These are phyloP conservation scores for Anisogramma anomala DNA, from an alignment of 2,329 filamentous ascomycete genomes.

Conservation along the genomic window DNA sequence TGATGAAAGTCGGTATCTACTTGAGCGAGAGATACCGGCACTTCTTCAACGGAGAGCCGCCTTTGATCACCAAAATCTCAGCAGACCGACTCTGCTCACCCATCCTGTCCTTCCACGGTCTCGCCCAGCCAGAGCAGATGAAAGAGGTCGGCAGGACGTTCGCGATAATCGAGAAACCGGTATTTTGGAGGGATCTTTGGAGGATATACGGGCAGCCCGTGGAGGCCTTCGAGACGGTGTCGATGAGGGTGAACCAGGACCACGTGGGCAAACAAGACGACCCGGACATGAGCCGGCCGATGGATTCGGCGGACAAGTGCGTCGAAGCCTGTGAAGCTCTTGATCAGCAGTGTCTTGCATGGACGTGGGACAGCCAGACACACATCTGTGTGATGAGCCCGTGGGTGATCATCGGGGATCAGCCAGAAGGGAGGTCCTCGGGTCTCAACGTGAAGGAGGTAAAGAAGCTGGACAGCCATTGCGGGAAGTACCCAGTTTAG, in stretches of 20 bases:
- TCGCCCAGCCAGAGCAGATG: slow-evolving; percentile 36
- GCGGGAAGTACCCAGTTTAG: slow-evolving; percentile 4
- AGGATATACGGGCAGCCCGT: slow-evolving; percentile 34
- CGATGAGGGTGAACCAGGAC: slow-evolving; percentile 31
- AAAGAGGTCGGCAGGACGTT: slow-evolving; percentile 31
- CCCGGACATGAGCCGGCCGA: slow-evolving; percentile 26
- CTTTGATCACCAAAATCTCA: slow-evolving; percentile 36
- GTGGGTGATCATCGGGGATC: slow-evolving; percentile 37
- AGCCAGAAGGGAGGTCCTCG: slow-evolving; percentile 24
- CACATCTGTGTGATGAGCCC: slow-evolving; percentile 34
- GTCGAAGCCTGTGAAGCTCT: slow-evolving; percentile 29
- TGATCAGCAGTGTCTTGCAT: slow-evolving; percentile 35
- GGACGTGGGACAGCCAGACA: slow-evolving; percentile 34
- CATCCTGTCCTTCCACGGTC: slow-evolving; percentile 42
- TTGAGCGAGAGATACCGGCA: slow-evolving; percentile 42
- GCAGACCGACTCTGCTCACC: slow-evolving; percentile 41
- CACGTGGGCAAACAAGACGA: slow-evolving; percentile 40
- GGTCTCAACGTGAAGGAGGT: slow-evolving; percentile 25
- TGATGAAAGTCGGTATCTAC: slow-evolving; percentile 43
- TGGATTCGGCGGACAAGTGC: slow-evolving; percentile 31
- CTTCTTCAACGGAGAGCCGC: slow-evolving; percentile 45
- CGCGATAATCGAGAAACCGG: slow-evolving; percentile 25
- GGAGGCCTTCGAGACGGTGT: slow-evolving; percentile 25
- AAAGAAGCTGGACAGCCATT: slow-evolving; percentile 14
- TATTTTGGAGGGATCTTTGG: slow-evolving; percentile 41